Percentiles rank a stretch among this genome's conserved stretches.
Conservation (phyloP, 2,329 filamentous ascomycete species). For the Alternaria sp. region DNA sequence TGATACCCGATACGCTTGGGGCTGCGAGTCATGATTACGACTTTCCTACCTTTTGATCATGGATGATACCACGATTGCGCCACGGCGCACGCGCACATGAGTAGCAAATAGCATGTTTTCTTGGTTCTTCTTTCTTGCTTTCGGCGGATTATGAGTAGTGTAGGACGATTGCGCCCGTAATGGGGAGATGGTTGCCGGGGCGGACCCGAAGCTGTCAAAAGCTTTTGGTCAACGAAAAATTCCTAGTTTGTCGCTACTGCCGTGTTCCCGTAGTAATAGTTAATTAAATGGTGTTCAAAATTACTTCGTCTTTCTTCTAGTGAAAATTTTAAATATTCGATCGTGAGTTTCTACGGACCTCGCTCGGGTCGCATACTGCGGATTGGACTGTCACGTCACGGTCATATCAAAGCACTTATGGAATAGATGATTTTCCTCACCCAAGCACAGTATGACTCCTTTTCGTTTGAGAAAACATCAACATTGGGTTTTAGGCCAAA, state of each 20-base stretch:
- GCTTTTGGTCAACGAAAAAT: conserved; percentile 10
- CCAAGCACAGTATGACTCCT: neutral
- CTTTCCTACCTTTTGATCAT: conserved; percentile 29
- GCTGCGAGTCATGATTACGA: conserved; percentile 25
- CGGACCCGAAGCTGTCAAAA: neutral
- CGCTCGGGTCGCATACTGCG: neutral
- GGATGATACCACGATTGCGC: conserved; percentile 45
- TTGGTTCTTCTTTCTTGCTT: conserved; percentile 11
- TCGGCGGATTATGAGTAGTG: neutral
- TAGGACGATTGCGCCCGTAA: conserved; percentile 16
- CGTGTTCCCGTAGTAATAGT: conserved; percentile 26
- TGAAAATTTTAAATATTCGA: neutral
- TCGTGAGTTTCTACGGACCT: neutral
- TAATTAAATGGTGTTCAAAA: conserved; percentile 17
- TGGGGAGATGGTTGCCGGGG: conserved; percentile 10
- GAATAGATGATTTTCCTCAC: neutral
- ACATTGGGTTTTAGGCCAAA: neutral
- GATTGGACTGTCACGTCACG: neutral
- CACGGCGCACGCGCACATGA: conserved; percentile 25
- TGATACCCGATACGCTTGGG: conserved; percentile 16
- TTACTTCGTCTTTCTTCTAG: neutral
- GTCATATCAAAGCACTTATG: neutral
- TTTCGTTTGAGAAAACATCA: neutral
- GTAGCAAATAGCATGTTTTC: conserved; percentile 17
- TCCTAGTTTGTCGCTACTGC: neutral